Conservation (phyloP, 108 stramenopile genomes). For the Craspedostauros australis region DNA sequence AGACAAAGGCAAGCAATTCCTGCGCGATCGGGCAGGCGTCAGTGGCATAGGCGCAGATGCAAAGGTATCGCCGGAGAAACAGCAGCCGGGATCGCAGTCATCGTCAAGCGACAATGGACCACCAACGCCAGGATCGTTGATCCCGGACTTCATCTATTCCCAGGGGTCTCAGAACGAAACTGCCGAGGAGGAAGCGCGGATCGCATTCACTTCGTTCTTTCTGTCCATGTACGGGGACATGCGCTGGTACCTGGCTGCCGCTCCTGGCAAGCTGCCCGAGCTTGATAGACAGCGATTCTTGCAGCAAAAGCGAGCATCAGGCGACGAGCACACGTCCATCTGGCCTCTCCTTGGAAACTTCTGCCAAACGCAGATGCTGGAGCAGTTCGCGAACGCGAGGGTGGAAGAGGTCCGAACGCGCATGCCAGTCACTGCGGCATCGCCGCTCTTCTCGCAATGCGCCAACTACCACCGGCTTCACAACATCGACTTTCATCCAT, state of each 20-base stretch:
- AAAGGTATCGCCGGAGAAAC: slow-evolving; percentile 1
- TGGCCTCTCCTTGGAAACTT: slow-evolving; percentile 68
- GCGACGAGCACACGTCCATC: slow-evolving; percentile 63
- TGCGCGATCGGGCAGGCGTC: slow-evolving; percentile 29
- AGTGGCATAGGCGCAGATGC: slow-evolving; percentile 5
- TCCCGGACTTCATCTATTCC: slow-evolving; percentile 41
- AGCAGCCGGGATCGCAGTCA: slow-evolving; percentile 3
- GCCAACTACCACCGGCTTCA: slow-evolving; percentile 54
- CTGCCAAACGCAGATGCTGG: slow-evolving; percentile 72
- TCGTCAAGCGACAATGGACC: no score
- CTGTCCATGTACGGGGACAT: slow-evolving; percentile 73
- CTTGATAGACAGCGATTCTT: slow-evolving; percentile 67
- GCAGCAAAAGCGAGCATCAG: slow-evolving; percentile 60
- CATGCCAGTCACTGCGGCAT: slow-evolving; percentile 37
- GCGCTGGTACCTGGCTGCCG: slow-evolving; percentile 57
- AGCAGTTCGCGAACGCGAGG: slow-evolving; percentile 60
- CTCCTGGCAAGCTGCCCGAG: slow-evolving; percentile 37
- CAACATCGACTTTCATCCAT: slow-evolving; percentile 54
- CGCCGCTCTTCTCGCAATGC: slow-evolving; percentile 66
- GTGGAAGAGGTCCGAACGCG: slow-evolving; percentile 61
- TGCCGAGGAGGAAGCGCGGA: slow-evolving; percentile 65
- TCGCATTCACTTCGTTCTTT: slow-evolving; percentile 76
- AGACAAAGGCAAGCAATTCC: slow-evolving; percentile 21
- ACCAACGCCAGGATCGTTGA: slow-evolving; percentile 18
- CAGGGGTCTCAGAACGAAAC: slow-evolving; percentile 68